Evolutionary conservation across 176 grass and related monocot genomes (phyloP), one percentile per base, ranked within the genome.

Genomic region (Zea luxurians): DNA sequence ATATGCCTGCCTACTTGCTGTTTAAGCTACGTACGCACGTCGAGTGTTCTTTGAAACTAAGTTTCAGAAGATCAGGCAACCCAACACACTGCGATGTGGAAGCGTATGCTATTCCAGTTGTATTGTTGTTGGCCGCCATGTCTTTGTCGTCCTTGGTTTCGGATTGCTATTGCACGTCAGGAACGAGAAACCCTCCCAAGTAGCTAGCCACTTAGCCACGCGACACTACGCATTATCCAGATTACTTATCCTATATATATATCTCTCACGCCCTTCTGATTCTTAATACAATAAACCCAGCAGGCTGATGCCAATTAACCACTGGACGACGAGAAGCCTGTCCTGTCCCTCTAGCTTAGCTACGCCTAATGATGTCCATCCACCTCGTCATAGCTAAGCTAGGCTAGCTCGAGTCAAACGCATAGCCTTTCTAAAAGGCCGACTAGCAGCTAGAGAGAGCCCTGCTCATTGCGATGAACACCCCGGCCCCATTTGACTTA

Each of bases 391-490:
- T 52, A 89, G 67, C 53, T 52, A 81, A 27, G 72, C 73, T 67
- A 38, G 82, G 27, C 27, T 27, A 27, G 27, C 27, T 27, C 27
- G 27, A 27, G 27, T 82, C 78, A 89, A 85, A 77, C 78, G 49
- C 47, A 43, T 27, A 27, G 78, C 83, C 49, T 85, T 89, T 85
- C 71, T 66, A 21, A 73, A 89, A 72, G 65, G 61, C 49, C 66
- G 4, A 57, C 59, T 48, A 16, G 68, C 47, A 13, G 47, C 47
- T 70, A 27, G 27, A 27, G 27, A 27, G 27, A 27, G 27, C 66
- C 75, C 66, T 81, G 77, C 82, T 80, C 64, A 66, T 78, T 61
- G 64, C 55, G 58, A 71, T 62, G 77, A 0, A 18, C 76, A 8
- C 8, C 55, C 64, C 66, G 27, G 27, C 27, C 27, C 27, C 27